Percentiles rank a stretch among this genome's conserved stretches.
Evolutionary conservation across 164 flowering plant genomes (phyloP).

Genomic region (Stephania yunnanensis): DNA sequence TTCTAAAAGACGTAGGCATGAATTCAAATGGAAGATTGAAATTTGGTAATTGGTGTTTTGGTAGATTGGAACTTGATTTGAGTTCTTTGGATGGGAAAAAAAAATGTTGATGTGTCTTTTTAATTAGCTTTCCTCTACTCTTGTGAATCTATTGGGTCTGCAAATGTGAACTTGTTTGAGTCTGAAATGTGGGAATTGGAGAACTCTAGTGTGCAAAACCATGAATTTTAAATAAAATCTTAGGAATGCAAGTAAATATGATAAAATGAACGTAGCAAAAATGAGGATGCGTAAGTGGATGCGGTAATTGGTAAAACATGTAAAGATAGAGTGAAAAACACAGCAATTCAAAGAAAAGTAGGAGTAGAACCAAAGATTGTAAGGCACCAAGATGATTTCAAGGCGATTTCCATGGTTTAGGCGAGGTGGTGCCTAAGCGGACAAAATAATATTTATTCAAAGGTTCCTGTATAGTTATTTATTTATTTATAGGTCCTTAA

Average conservation of each 20-base stretch:
- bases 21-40: not conserved
- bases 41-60: not conserved
- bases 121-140: not conserved
- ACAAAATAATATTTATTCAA: too few species aligned
- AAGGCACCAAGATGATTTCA: too few species aligned
- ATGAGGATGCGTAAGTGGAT: too few species aligned
- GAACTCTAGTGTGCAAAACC: not conserved
- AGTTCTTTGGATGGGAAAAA: not conserved
- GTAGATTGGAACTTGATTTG: not conserved
- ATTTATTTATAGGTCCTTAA: too few species aligned
- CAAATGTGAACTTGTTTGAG: not conserved
- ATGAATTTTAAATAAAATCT: not conserved
- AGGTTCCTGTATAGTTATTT: too few species aligned
- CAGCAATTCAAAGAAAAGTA: too few species aligned
- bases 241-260: not conserved
- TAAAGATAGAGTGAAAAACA: too few species aligned
- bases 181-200: not conserved
- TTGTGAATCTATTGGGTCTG: not conserved
- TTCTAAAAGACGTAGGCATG: not conserved
- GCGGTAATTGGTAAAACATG: too few species aligned
- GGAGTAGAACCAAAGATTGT: too few species aligned
- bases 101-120: not conserved
- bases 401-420: too few species aligned
- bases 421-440: too few species aligned
- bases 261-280: not conserved